Evolutionary conservation across 2,329 filamentous ascomycete genomes (phyloP), one percentile per base, ranked within the genome.

Genomic region (Aspergillus japonicus): DNA sequence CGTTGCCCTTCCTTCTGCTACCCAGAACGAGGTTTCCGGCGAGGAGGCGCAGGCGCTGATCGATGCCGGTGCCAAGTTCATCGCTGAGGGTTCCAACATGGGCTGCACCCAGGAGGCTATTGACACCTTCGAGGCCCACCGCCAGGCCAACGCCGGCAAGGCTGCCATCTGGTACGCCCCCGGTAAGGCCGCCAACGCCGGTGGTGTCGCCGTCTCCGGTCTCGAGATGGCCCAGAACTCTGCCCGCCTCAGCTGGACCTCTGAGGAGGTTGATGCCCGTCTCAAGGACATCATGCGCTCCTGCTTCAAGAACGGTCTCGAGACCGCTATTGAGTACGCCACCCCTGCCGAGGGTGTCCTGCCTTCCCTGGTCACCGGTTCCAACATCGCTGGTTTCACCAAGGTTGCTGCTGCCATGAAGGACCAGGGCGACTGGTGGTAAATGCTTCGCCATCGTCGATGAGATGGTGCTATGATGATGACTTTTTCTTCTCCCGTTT

Each of bases 201-300:
- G 95, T 78, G 95, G 95, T 84, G 95, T 98, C 59, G 95, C 95
- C 59, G 95, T 99, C 47, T 96, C 92, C 2, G 95, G 95, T 70
- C 87, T 99, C 49, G 95, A 99, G 85, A 99, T 99, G 95, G 93
- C 94, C 7, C 95, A 99, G 87, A 98, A 99, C 87, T 94, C 89
- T 66, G 80, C 89, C 78, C 89, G 94, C 62, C 83, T 97, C 66
- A 85, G 81, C 73, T 99, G 95, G 95, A 90, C 91, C 29, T 73
- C 83, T 50, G 90, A 96, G 83, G 90, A 96, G 82, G 95, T 98
- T 66, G 94, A 98, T 80, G 81, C 84, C 69, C 92, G 92, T 81
- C 88, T 99, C 73, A 92, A 96, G 85, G 83, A 79, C 70, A 98
- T 98, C 81, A 99, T 99, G 95, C 89, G 94, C 84, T 85, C 87